Evolutionary conservation across 441 rosid genomes (phyloP).

Genomic region (Syzygium syzygioides): DNA sequence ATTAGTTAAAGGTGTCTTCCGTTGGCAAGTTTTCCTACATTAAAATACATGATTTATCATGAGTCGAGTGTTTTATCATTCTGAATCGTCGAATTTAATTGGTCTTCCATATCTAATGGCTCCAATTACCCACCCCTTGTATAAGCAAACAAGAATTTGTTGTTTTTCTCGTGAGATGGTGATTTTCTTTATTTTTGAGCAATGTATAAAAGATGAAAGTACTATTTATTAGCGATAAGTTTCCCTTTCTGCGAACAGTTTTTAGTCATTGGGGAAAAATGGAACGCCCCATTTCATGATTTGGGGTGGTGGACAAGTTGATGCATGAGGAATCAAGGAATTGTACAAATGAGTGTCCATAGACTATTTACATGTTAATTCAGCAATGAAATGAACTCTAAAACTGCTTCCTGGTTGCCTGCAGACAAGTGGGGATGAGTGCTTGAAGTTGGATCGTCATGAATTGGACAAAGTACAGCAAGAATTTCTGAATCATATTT

Average conservation of each 20-base stretch:
- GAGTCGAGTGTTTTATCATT: background rate
- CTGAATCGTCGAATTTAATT: background rate
- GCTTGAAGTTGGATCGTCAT: background rate
- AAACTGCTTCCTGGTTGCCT: background rate
- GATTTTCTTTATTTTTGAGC: background rate
- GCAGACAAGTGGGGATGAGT: background rate
- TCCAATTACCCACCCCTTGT: background rate
- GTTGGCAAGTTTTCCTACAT: rapidly evolving
- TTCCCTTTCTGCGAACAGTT: background rate
- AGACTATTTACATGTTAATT: background rate
- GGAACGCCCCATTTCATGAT: background rate
- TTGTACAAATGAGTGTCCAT: background rate
- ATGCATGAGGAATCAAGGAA: background rate
- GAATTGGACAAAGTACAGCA: background rate
- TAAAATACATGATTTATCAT: background rate
- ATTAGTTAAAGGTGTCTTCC: background rate
- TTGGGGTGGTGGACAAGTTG: background rate
- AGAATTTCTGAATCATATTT: background rate
- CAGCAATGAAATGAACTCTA: background rate
- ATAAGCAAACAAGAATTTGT: background rate
- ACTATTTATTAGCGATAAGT: background rate
- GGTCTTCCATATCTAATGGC: rapidly evolving
- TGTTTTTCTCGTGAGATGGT: background rate
- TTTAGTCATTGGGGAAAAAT: background rate
- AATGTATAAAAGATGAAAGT: background rate